Base-by-base conservation (phyloP, 495 filamentous ascomycete genomes). In the Baudoinia panamericana region DNA sequence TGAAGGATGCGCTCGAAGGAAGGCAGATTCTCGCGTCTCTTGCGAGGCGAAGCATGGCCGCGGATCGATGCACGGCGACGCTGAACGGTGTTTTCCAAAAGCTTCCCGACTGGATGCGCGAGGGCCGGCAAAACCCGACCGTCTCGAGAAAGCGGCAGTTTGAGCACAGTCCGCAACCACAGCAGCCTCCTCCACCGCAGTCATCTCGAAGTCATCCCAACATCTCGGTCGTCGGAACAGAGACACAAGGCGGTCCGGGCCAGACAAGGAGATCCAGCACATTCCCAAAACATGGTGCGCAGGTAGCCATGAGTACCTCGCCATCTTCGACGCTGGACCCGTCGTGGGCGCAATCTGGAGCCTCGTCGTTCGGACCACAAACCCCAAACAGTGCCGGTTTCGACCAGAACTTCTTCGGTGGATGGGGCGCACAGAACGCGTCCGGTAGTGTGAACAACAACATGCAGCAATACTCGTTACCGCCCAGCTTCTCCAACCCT, bases 21-120 rank as follows among this genome's bases (percentile, higher is more conserved):
- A 82, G 80, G 56, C 75, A 82, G 37, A 77, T 83, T n/a, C 68
- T 97, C 40, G 71, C 71, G 12, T 71, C 72, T 19, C 67, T 95
- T 24, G 80, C 82, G 7, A 75, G 81, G 55, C 80, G 79, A 51
- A 95, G 87, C 48, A 63, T 90, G 64, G 86, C 88, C 20, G 88
- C 90, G 7, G 83, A 93, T 51, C 65, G 85, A 19, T 90, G 88
- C 48, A 81, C 82, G 0, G 69, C 65, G 42, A 77, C 78, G 25
- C 70, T 97, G 30, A 71, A 68, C 43, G 83, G 87, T 11, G 39
- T 47, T 2, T 52, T 52, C 18, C 33, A 39, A 13, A 25, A 44
- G 5, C 30, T 52, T 17, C 48, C 48, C 5, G 48, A 27, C 26
- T 52, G 48, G 48, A 46, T 52, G 43, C 43, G 30, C 1, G 36